A percentile compares a stretch with the other conserved stretches of the same genome.
phyloP scores from a whole-genome alignment of 306 rosid genomes.

The Prosopis cineraria region DNA sequence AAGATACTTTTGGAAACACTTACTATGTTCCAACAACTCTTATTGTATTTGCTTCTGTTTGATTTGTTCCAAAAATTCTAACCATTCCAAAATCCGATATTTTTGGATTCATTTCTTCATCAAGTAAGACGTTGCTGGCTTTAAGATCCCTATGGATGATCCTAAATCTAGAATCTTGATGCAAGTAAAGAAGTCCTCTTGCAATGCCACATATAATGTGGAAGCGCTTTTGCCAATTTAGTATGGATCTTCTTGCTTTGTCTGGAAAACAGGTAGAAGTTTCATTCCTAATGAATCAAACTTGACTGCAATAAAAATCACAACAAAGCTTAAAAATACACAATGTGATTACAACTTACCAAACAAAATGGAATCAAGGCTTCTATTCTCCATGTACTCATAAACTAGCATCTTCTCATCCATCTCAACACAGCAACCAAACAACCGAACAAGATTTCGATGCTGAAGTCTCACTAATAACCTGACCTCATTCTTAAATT shows the following conservation, averaged over 20 bases:
- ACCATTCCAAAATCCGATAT: constrained; percentile 92
- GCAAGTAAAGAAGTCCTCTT: constrained; percentile 80
- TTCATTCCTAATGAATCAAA: constrained; percentile 1
- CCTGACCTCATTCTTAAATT: constrained; percentile 71
- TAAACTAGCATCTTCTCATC: constrained; percentile 78
- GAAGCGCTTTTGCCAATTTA: constrained; percentile 66
- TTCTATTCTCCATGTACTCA: constrained; percentile 79
- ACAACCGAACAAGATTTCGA: constrained; percentile 72
- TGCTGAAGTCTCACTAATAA: constrained; percentile 80
- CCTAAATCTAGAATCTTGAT: constrained; percentile 76
- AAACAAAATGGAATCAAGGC: constrained; percentile 70
- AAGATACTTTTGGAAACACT: constrained; percentile 38
- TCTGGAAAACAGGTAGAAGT: constrained; percentile 36
- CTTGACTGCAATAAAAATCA: neutral
- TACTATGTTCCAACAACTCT: constrained; percentile 87
- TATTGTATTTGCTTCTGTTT: constrained; percentile 69
- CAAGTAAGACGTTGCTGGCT: constrained; percentile 80
- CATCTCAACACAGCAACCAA: constrained; percentile 68
- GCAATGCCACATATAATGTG: constrained; percentile 70
- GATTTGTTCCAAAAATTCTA: constrained; percentile 65
- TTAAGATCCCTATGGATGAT: constrained; percentile 88
- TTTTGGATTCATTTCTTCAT: constrained; percentile 66
- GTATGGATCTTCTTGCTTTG: constrained; percentile 41
- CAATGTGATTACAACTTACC: constrained; percentile 45
- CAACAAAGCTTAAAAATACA: neutral